Evolutionary conservation across 148 eudicot species (phyloP), one percentile per base, ranked within the genome.

Genomic region (Spergularia bocconei): DNA sequence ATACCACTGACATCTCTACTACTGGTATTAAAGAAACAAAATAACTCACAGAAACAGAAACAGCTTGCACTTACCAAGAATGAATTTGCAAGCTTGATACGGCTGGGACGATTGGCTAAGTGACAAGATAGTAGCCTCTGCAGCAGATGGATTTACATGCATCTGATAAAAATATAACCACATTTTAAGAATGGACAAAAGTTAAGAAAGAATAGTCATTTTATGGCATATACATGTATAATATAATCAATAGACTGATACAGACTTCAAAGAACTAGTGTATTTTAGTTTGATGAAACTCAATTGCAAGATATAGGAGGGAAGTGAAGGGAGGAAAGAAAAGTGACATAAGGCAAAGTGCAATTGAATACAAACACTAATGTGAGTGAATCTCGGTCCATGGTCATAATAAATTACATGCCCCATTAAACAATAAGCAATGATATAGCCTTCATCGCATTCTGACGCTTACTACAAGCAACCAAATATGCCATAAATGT

Each of bases 51-150:
- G 36, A 41, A 75, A 60, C 10, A 8, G 10, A 38, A 68, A 47
- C 63, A 66, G 14, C 9, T 48, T 48, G 44, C 11, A 77, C 92
- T 85, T 84, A 96, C 99, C 98, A 76, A 96, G 89, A 85, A 96
- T 96, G 78, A 85, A 96, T 76, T 89, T 89, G 69, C 99, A 96
- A 77, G 94, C 83, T 67, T 87, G 92, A 80, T 96, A 96, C 9
- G 99, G 99, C 67, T 79, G 89, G 69, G 92, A 79, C 63, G 94
- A 90, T 78, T 87, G 92, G 79, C 91, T 82, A 72, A 96, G 86
- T 38, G 98, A 89, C 77, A 88, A 85, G 75, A 96, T 83, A 67
- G 99, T 87, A 64, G 94, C 92, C 87, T 96, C 99, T 5, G 98
- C 96, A 63, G 81, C 92, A 44, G 91, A 89, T 44, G 97, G 99